Conservation (phyloP, 2,329 filamentous ascomycete species). For the Aspergillus amoenus region DNA sequence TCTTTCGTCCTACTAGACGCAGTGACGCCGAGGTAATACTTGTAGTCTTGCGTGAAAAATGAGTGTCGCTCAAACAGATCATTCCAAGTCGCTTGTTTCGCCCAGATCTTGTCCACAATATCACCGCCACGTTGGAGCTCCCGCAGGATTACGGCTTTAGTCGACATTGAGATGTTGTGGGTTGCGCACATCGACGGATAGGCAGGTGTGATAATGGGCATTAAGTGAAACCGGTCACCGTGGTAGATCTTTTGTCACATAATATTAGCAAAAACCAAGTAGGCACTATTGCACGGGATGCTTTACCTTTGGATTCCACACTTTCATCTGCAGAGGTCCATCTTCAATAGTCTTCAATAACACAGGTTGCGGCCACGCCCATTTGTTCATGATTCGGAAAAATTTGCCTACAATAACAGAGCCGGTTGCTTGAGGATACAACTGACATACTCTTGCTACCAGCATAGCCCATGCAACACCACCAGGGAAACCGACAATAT, state of each 20-base stretch:
- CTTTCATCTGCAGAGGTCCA: constrained; percentile 74
- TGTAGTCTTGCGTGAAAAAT: constrained; percentile 91
- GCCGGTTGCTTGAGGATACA: constrained; percentile 89
- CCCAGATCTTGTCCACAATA: constrained; percentile 76
- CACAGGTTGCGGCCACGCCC: constrained; percentile 94
- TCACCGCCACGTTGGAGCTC: constrained; percentile 77
- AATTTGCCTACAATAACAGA: constrained; percentile 91
- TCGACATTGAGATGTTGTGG: constrained; percentile 87
- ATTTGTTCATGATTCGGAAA: constrained; percentile 85
- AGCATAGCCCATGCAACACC: constrained; percentile 99
- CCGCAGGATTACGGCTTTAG: constrained; percentile 76
- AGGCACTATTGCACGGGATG: background rate
- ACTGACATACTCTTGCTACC: constrained; percentile 89
- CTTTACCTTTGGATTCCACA: constrained; percentile 88
- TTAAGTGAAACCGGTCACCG: constrained; percentile 80
- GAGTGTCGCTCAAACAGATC: constrained; percentile 86
- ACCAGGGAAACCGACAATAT: constrained; percentile 93
- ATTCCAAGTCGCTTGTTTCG: constrained; percentile 76
- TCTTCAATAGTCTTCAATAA: constrained; percentile 85
- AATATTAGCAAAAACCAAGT: background rate
- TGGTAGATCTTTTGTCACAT: constrained; percentile 62
- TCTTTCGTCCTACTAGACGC: constrained; percentile 81
- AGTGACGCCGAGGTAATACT: constrained; percentile 90
- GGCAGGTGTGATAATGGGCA: constrained; percentile 97
- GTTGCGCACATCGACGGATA: constrained; percentile 98